These are phyloP conservation scores for Xylaria arbuscula DNA, from an alignment of 2,329 filamentous ascomycete genomes.

Conservation along the genomic window DNA sequence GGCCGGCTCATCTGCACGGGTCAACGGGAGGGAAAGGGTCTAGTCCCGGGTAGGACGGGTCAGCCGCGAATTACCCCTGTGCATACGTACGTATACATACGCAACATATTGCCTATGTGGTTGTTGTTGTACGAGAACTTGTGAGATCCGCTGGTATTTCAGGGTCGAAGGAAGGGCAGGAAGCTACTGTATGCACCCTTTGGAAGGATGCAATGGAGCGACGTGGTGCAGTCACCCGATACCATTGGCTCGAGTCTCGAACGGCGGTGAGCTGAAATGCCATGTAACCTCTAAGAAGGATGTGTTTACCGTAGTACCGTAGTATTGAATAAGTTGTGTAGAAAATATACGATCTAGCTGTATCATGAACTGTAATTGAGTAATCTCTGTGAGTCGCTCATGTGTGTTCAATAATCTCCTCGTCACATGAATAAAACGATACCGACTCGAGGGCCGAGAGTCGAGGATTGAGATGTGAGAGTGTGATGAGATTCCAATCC, in stretches of 20 bases:
- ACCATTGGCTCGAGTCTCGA: conserved; percentile 23
- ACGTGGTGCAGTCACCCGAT: conserved; percentile 17
- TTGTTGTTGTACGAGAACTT: neutral
- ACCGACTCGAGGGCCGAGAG: too few species aligned
- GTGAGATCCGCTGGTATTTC: neutral
- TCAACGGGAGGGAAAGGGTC: neutral
- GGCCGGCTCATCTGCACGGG: neutral
- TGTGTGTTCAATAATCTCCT: too few species aligned
- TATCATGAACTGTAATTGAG: too few species aligned
- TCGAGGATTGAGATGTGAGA: neutral
- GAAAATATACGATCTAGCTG: too few species aligned
- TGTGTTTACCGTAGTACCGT: too few species aligned
- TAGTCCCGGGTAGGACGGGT: neutral
- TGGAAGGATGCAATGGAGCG: neutral
- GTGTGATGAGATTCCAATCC: conserved; percentile 2
- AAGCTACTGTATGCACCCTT: conserved; percentile 1
- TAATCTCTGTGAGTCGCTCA: too few species aligned
- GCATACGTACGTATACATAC: too few species aligned
- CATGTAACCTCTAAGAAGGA: neutral
- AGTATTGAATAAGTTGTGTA: too few species aligned
- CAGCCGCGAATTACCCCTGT: neutral
- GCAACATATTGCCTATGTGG: neutral
- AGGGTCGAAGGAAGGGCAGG: neutral
- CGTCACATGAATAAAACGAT: too few species aligned
- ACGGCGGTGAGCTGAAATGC: conserved; percentile 25